Evolutionary conservation across 2,329 filamentous ascomycete species (phyloP).

Genomic region (Neopestalotiopsis rosae): DNA sequence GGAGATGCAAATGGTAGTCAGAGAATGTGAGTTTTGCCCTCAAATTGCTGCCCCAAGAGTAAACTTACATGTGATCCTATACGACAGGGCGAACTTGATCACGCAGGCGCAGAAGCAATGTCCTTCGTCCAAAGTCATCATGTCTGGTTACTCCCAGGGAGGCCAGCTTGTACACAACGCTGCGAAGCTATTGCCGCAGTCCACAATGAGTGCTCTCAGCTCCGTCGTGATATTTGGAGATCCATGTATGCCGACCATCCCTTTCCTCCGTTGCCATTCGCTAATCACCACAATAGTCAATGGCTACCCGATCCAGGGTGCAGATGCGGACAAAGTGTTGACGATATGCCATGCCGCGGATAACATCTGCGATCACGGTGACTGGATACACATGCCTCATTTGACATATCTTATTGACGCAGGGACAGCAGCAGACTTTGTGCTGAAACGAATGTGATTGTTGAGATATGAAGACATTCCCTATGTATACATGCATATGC

Average conservation of each 20-base stretch:
- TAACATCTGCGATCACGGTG: conserved; percentile 12
- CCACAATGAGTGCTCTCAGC: conserved; percentile 4
- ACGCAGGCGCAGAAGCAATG: conserved; percentile 8
- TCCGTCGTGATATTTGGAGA: conserved; percentile 15
- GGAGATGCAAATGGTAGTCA: conserved; percentile 14
- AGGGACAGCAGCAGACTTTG: conserved; percentile 5
- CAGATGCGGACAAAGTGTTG: conserved; percentile 1
- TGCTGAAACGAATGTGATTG: neutral
- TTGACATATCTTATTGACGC: conserved; percentile 14
- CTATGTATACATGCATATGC: too few relatives aligned
- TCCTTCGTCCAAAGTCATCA: conserved; percentile 9
- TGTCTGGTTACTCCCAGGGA: conserved; percentile 16
- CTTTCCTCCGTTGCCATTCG: too few relatives aligned
- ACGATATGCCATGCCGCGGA: conserved; percentile 13
- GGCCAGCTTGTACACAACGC: conserved; percentile 14
- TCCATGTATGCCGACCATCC: neutral
- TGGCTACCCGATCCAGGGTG: conserved; percentile 3
- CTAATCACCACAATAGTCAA: neutral
- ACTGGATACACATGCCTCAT: conserved; percentile 12
- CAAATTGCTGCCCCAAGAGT: too few relatives aligned
- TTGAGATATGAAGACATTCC: neutral
- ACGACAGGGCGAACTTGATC: neutral
- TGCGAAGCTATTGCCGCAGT: neutral
- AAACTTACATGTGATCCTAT: too few relatives aligned
- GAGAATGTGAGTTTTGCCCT: conserved; percentile 14